Percentiles rank a stretch among this genome's conserved stretches.
Conservation (phyloP, 2,329 filamentous ascomycete genomes). For the Alternaria gansuensis region DNA sequence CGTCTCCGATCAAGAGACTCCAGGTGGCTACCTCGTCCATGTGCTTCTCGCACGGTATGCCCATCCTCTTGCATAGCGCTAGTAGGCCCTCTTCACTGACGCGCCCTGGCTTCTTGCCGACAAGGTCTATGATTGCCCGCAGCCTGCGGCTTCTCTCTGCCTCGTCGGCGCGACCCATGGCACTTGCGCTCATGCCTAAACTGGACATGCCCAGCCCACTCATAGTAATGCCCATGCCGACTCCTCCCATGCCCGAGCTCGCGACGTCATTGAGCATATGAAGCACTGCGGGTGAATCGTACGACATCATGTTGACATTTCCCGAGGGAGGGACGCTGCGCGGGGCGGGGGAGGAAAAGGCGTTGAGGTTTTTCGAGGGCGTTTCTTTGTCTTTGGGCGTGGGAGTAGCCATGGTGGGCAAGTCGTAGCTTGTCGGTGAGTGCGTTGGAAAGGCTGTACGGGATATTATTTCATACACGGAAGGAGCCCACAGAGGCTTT, state of each 20-base stretch:
- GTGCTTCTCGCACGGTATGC: constrained; percentile 61
- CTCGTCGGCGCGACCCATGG: constrained; percentile 59
- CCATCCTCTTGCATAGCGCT: constrained; percentile 71
- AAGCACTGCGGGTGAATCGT: constrained; percentile 56
- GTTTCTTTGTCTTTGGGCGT: constrained; percentile 47
- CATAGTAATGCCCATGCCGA: constrained; percentile 51
- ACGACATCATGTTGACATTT: constrained; percentile 50
- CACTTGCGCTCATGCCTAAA: constrained; percentile 50
- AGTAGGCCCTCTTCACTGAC: constrained; percentile 80
- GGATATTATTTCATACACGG: not conserved
- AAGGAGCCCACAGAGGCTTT: not conserved
- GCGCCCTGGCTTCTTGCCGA: constrained; percentile 72
- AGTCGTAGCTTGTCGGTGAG: not conserved
- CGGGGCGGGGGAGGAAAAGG: constrained; percentile 54
- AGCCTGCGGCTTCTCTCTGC: constrained; percentile 63
- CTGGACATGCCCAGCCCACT: constrained; percentile 55
- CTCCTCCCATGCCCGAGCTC: constrained; percentile 49
- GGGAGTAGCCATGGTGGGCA: constrained; percentile 49
- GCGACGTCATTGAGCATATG: constrained; percentile 52
- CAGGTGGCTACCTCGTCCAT: constrained; percentile 42
- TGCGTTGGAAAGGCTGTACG: not conserved
- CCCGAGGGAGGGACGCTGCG: constrained; percentile 55
- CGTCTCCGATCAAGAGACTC: constrained; percentile 49
- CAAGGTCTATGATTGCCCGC: constrained; percentile 70
- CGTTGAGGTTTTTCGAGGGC: constrained; percentile 49